Evolutionary conservation across 1,139 yeast species (phyloP), one percentile per base, ranked within the genome.

Genomic region (Yamadazyma diddensiae): DNA sequence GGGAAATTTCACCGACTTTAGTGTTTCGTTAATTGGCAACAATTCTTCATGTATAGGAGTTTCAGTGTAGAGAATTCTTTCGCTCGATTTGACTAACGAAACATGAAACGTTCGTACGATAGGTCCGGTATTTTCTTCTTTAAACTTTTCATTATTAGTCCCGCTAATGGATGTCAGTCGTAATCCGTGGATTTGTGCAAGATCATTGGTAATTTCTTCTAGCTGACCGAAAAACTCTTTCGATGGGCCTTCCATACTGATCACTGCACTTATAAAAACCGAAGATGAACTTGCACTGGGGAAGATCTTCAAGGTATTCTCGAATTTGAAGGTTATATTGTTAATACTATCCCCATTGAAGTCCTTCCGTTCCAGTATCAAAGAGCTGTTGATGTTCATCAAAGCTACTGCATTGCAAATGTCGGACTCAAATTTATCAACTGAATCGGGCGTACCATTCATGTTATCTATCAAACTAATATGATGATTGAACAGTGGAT

Each of bases 261-360:
- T 24, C 8, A 11, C 15, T 8, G 34, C 35, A 5, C 31, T 34
- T 8, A 45, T 16, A 16, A 46, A 47, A 10, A 46, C 10, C 11
- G 34, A 17, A 8, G 31, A 21, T 1, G 43, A 21, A 4, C 39
- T 28, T 3, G 17, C 12, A 28, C 47, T 39, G 2, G 33, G 26
- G 8, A 37, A 20, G 3, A 43, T 2, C 8, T 24, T 13, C 8
- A 46, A 24, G 6, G 24, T 29, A 4, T 43, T 41, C 6, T 31
- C 18, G 18, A 44, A 36, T 9, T 31, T 19, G 5, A 44, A 28
- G 21, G 30, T 28, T 8, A 41, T 10, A 3, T 23, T 23, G 20
- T 18, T 18, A 7, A 16, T 31, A 24, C 24, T 15, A n/a, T n/a
- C n/a, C n/a, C n/a, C n/a, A n/a, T n/a, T n/a, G n/a, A n/a, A n/a